These are phyloP conservation scores for Porosira glacialis DNA, from an alignment of 352 stramenopile species.

Conservation along the genomic window DNA sequence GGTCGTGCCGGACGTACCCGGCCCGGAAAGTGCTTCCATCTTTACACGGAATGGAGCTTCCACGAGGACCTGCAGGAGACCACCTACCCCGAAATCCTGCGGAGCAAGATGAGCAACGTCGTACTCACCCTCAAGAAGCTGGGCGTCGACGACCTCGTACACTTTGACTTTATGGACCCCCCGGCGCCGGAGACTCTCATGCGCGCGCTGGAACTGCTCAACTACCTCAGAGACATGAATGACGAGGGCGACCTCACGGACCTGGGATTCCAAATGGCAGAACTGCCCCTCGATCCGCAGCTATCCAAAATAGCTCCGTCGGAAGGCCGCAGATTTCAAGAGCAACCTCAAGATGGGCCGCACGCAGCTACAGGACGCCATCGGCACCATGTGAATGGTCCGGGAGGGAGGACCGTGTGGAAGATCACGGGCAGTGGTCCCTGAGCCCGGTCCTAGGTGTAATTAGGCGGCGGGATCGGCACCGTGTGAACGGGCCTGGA, in stretches of 20 bases:
- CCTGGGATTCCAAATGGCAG: conserved; percentile 66
- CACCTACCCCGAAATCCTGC: not conserved
- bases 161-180: not conserved
- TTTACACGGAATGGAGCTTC: conserved; percentile 54
- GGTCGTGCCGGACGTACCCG: conserved; percentile 94
- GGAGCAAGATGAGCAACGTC: not conserved
- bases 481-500: too few species aligned
- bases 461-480: too few species aligned
- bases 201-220: not conserved
- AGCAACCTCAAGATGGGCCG: too few species aligned
- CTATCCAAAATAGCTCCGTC: conserved; percentile 65
- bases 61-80: not conserved
- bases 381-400: too few species aligned
- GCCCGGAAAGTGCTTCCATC: conserved; percentile 95
- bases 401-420: too few species aligned
- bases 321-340: too few species aligned
- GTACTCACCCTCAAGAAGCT: not conserved
- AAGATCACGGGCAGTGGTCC: too few species aligned
- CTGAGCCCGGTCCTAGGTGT: too few species aligned
- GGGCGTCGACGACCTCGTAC: not conserved
- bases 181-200: not conserved
- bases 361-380: too few species aligned
- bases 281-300: conserved; percentile 68
- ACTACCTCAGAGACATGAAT: not conserved
- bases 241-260: conserved; percentile 45